These are phyloP conservation scores for Cudoniella acicularis DNA, from an alignment of 495 filamentous ascomycete genomes.

Conservation along the genomic window DNA sequence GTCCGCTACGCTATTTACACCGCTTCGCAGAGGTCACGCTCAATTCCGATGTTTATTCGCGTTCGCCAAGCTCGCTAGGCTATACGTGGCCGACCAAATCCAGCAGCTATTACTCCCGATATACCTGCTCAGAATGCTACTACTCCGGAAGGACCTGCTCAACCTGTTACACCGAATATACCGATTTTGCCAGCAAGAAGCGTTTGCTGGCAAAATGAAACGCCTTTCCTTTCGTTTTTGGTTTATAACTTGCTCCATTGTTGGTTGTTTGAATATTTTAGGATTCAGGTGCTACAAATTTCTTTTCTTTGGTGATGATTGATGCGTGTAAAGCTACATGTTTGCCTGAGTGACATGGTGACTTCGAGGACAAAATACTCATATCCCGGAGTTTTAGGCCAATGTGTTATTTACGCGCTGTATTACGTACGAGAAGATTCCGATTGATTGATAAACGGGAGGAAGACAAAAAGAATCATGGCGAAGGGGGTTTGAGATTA, in stretches of 20 bases:
- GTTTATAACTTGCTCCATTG: not conserved
- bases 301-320: not conserved
- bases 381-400: not conserved
- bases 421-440: not conserved
- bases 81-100: not conserved
- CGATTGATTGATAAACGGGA: not conserved
- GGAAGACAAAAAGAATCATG: not conserved
- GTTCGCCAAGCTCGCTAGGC: not conserved
- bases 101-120: not conserved
- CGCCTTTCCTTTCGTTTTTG: not conserved
- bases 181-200: no score
- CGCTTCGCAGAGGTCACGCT: not conserved
- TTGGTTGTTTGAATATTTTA: not conserved
- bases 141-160: no score
- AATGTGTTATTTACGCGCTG: not conserved
- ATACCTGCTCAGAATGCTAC: no score
- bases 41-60: not conserved
- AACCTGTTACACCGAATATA: no score
- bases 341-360: not conserved
- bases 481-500: not conserved
- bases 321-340: not conserved
- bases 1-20: slow-evolving; percentile 9
- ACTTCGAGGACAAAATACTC: not conserved
- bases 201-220: not conserved
- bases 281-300: not conserved